A percentile compares a stretch with the other conserved stretches of the same genome.
Conservation (phyloP, 2,329 filamentous ascomycete species). For the Cladosporium austrohemisphaericum region DNA sequence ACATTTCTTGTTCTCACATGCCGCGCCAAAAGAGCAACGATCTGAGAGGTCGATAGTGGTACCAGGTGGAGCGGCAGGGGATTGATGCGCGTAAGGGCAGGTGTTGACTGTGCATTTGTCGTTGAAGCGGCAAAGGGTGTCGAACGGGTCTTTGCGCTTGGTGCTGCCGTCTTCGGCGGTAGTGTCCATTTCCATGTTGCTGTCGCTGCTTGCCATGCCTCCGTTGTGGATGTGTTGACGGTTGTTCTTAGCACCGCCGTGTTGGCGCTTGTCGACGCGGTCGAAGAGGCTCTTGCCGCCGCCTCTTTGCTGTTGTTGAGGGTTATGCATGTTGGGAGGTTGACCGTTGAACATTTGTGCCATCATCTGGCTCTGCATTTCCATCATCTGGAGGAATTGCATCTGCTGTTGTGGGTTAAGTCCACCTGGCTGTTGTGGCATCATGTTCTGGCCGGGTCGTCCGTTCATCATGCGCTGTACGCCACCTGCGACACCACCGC, state of each 20-base stretch:
- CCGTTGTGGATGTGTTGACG: slow-evolving; percentile 15
- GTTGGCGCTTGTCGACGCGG: slow-evolving; percentile 55
- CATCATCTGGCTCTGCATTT: slow-evolving; percentile 79
- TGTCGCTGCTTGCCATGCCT: slow-evolving; percentile 17
- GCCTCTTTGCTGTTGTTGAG: slow-evolving; percentile 24
- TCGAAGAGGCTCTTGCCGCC: slow-evolving; percentile 66
- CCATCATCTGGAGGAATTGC: slow-evolving; percentile 60
- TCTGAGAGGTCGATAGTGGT: slow-evolving; percentile 74
- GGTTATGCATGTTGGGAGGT: slow-evolving; percentile 15
- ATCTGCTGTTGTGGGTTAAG: slow-evolving; percentile 66
- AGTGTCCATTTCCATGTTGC: slow-evolving; percentile 29
- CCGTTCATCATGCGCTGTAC: slow-evolving; percentile 35
- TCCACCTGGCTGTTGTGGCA: slow-evolving; percentile 39
- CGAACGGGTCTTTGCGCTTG: slow-evolving; percentile 43
- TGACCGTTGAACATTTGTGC: slow-evolving; percentile 54
- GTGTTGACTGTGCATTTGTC: slow-evolving; percentile 81
- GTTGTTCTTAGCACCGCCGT: slow-evolving; percentile 16
- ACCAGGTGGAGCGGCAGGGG: slow-evolving; percentile 77
- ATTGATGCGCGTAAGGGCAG: slow-evolving; percentile 92
- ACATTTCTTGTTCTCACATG: slow-evolving; percentile 95
- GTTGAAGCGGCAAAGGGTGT: slow-evolving; percentile 84
- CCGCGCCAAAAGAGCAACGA: slow-evolving; percentile 77
- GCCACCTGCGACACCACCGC: slow-evolving; percentile 49
- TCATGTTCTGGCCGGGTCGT: slow-evolving; percentile 37
- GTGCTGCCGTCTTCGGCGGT: slow-evolving; percentile 15